phyloP scores from a whole-genome alignment of 495 filamentous ascomycete species.

The Trypethelium eluteriae region DNA sequence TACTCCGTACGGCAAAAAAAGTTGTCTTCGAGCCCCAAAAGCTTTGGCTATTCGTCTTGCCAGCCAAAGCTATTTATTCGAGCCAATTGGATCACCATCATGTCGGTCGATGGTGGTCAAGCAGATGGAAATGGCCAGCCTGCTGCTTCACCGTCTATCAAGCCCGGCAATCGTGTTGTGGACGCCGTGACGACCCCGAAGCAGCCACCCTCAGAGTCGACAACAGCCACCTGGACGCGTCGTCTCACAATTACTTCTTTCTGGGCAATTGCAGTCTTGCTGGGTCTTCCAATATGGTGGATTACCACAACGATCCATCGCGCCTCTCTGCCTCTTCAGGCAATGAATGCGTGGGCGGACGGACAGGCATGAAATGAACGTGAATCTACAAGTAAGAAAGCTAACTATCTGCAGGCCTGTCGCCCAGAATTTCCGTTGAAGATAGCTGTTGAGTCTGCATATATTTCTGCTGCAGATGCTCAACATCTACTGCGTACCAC shows the following conservation, averaged over 20 bases:
- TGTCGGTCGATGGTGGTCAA: too few species aligned
- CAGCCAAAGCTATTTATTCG: too few species aligned
- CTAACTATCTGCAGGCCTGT: constrained; percentile 54
- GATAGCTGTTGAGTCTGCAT: constrained; percentile 67
- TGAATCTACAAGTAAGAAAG: background rate
- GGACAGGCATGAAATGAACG: constrained; percentile 59
- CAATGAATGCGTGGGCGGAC: constrained; percentile 90
- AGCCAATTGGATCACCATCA: too few species aligned
- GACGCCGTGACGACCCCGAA: background rate
- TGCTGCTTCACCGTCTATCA: background rate
- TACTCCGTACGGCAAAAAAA: too few species aligned
- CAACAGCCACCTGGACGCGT: constrained; percentile 16
- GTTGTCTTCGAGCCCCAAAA: too few species aligned
- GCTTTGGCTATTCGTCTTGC: too few species aligned
- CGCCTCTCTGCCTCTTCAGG: constrained; percentile 69
- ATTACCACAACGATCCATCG: constrained; percentile 92
- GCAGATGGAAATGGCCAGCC: too few species aligned
- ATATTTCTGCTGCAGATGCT: constrained; percentile 58
- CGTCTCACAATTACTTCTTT: constrained; percentile 67
- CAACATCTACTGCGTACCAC: constrained; percentile 73
- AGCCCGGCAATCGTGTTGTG: background rate
- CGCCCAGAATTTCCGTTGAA: constrained; percentile 79
- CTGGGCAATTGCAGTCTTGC: constrained; percentile 74
- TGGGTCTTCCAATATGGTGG: constrained; percentile 95
- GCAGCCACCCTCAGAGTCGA: constrained; percentile 16